Evolutionary conservation across 1,284 basidiomycete species (phyloP).

Genomic region (Golubevia pallescens): DNA sequence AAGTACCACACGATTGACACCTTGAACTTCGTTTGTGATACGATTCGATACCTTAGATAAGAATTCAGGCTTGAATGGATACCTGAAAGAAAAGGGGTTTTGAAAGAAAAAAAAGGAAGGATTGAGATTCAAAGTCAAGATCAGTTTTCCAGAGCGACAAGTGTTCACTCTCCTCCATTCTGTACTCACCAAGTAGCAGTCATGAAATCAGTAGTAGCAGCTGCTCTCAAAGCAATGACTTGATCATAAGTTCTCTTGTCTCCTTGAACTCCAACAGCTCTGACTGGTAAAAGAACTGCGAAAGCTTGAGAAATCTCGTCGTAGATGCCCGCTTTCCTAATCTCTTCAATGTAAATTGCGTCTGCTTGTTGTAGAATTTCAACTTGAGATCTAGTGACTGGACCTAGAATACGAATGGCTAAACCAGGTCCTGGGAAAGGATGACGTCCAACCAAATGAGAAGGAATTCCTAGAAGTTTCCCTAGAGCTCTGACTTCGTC

Average conservation of each 20-base stretch:
- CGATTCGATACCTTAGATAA: constrained; percentile 90
- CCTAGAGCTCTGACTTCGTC: constrained; percentile 96
- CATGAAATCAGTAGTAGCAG: constrained; percentile 63
- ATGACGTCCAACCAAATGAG: constrained; percentile 90
- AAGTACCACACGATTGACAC: constrained; percentile 70
- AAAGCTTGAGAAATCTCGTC: constrained; percentile 96
- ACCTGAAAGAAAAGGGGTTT: no score
- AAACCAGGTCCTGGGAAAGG: constrained; percentile 99
- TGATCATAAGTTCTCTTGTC: constrained; percentile 97
- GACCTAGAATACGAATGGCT: constrained; percentile 97
- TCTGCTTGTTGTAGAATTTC: constrained; percentile 93
- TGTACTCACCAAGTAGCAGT: constrained; percentile 60
- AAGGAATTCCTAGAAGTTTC: constrained; percentile 86
- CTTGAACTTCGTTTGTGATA: constrained; percentile 95
- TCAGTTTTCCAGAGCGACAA: no score
- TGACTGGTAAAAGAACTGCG: constrained; percentile 93
- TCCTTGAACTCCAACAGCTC: constrained; percentile 96
- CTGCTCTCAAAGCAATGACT: constrained; percentile 67
- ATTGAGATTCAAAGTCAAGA: no score
- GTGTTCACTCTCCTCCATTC: no score
- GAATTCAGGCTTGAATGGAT: constrained; percentile 73
- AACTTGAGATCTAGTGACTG: constrained; percentile 91
- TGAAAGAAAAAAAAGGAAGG: no score
- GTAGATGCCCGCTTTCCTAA: constrained; percentile 88
- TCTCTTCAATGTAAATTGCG: constrained; percentile 97